These are phyloP conservation scores for Chrysoporthe deuterocubensis DNA, from an alignment of 2,329 filamentous ascomycete genomes.

Conservation along the genomic window DNA sequence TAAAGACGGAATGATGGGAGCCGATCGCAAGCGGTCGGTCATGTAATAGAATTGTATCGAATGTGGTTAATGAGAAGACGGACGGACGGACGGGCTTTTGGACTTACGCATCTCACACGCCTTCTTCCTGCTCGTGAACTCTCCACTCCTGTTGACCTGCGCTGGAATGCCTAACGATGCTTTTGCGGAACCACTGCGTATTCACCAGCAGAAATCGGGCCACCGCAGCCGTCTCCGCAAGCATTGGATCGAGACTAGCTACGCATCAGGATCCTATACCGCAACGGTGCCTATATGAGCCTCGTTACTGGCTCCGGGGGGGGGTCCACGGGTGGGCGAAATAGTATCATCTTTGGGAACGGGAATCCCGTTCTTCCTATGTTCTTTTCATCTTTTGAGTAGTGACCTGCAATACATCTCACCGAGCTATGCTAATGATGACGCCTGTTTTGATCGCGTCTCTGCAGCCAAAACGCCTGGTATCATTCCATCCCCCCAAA, in stretches of 20 bases:
- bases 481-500: constrained; percentile 17
- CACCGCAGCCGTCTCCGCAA: background rate
- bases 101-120: background rate
- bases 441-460: background rate
- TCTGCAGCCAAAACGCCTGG: constrained; percentile 19
- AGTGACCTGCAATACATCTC: background rate
- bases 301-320: too few relatives aligned
- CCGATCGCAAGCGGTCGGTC: background rate
- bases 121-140: background rate
- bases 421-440: background rate
- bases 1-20: background rate
- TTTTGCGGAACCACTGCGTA: background rate
- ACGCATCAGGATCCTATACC: background rate
- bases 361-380: too few relatives aligned
- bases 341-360: too few relatives aligned
- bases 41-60: constrained; percentile 24
- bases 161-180: background rate
- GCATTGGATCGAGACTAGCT: background rate
- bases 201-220: background rate
- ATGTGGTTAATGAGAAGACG: constrained; percentile 21
- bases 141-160: background rate
- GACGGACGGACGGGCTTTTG: background rate
- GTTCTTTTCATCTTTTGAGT: background rate
- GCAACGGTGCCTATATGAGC: background rate
- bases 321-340: too few relatives aligned